Evolutionary conservation across 176 grass and related monocot species (phyloP).

Genomic region (Musa itinerans): DNA sequence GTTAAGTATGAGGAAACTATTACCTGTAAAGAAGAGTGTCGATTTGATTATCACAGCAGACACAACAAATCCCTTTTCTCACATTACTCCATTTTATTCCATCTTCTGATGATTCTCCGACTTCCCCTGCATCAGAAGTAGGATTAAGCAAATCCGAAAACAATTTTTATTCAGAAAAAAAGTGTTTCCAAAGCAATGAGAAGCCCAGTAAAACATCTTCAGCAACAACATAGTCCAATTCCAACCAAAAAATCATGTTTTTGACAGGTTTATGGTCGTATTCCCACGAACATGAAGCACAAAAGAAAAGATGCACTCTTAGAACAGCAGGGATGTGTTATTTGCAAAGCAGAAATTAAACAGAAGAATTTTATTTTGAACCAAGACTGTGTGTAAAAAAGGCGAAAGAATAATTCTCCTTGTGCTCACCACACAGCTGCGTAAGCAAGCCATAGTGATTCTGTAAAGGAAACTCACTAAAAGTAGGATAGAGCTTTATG

Average conservation of each 20-base stretch:
- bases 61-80: constrained; percentile 69
- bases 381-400: background rate
- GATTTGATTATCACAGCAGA: constrained; percentile 81
- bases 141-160: background rate
- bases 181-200: too few relatives aligned
- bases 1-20: background rate
- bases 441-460: background rate
- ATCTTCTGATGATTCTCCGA: constrained; percentile 25
- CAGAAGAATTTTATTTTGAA: background rate
- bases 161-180: too few relatives aligned
- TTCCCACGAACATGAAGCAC: background rate
- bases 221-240: background rate
- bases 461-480: background rate
- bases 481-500: background rate
- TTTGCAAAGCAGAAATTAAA: background rate
- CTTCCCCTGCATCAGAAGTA: constrained; percentile 1
- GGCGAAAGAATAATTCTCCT: too few relatives aligned
- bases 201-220: background rate
- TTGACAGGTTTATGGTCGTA: background rate
- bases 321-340: background rate
- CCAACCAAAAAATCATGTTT: background rate
- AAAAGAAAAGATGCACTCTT: background rate
- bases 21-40: constrained; percentile 90
- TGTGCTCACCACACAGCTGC: background rate
- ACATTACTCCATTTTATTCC: constrained; percentile 57